phyloP scores from a whole-genome alignment of 768 basidiomycete genomes.

The Lactifluus hygrophoroides region DNA sequence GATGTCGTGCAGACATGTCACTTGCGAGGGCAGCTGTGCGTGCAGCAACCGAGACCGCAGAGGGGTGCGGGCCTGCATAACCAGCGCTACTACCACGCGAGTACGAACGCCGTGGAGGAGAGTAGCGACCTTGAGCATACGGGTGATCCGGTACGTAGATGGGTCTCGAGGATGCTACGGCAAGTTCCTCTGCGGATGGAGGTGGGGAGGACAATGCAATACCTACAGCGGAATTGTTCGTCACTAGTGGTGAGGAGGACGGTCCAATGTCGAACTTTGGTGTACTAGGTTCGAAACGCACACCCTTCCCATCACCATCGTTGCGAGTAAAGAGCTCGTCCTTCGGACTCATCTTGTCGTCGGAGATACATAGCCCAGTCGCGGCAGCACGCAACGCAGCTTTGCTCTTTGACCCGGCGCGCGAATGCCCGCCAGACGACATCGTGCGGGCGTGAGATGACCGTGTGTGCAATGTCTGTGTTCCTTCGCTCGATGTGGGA shows the following conservation, averaged over 20 bases:
- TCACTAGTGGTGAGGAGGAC: slow-evolving; percentile 29
- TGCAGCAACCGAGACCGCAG: slow-evolving; percentile 22
- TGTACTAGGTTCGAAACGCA: not conserved
- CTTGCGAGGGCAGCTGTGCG: slow-evolving; percentile 20
- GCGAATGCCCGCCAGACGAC: slow-evolving; percentile 25
- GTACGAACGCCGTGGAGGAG: slow-evolving; percentile 17
- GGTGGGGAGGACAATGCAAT: slow-evolving; percentile 37
- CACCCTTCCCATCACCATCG: not conserved
- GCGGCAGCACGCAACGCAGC: slow-evolving; percentile 30
- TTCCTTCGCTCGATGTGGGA: slow-evolving; percentile 16
- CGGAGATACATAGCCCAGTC: slow-evolving; percentile 23
- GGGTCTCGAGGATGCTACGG: slow-evolving; percentile 17
- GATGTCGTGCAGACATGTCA: slow-evolving; percentile 30
- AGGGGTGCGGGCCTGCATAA: slow-evolving; percentile 36
- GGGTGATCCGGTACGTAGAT: slow-evolving; percentile 29
- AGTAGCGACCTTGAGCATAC: slow-evolving; percentile 26
- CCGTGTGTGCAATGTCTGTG: slow-evolving; percentile 27
- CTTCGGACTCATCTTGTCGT: slow-evolving; percentile 18
- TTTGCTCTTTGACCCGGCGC: slow-evolving; percentile 33
- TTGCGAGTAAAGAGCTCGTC: slow-evolving; percentile 20
- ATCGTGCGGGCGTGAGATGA: slow-evolving; percentile 27
- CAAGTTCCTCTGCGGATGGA: slow-evolving; percentile 21
- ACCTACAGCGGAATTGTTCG: slow-evolving; percentile 28
- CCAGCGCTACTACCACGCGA: slow-evolving; percentile 24
- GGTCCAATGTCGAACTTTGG: not conserved